Base-by-base conservation (phyloP, 176 grass and related monocot species). In the Alopecurus myosuroides region DNA sequence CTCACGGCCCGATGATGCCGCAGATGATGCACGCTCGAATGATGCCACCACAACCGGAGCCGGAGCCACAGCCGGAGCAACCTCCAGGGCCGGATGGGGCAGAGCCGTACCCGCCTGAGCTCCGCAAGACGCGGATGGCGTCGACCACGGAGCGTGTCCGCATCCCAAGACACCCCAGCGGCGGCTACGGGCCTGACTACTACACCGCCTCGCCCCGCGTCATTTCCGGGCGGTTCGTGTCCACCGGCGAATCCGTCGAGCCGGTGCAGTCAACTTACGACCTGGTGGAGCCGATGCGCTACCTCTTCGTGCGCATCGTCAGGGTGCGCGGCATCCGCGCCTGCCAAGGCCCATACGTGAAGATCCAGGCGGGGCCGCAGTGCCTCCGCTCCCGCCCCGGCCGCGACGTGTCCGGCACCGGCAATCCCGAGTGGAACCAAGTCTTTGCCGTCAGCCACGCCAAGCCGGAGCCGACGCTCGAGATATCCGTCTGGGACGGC, bases 221-320 rank as follows among this genome's bases (percentile, higher is more conserved):
- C 17, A 86, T 94, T 68, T 82, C 93, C 2, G 91, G 97, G 2
- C 81, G 97, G 69, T 99, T 94, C 66, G 91, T 69, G n/a, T 77
- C 86, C 4, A 35, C 78, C 68, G 77, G 48, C 66, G 97, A 96
- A 44, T 37, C 78, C 3, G 84, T 89, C 19, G 88, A 99, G 63
- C 88, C 85, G 48, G 81, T 87, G 26, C 89, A 86, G 36, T 67
- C 90, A 1, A 22, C 91, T 33, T 96, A 96, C 87, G 93, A 99
- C 87, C 77, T 99, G 35, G 97, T 99, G 23, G 97, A 99, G 78
- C 86, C 91, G 18, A 99, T 99, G 93, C 85, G 91, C 1, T 99
- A 96, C 87, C 89, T 99, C 29, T 99, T 96, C 83, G 88, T 99
- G 60, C 91, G 93, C 39, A 68, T 99, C 1, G 90, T 99, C 6